Conservation (phyloP, 495 filamentous ascomycete genomes). For the Penicillium odoratum region DNA sequence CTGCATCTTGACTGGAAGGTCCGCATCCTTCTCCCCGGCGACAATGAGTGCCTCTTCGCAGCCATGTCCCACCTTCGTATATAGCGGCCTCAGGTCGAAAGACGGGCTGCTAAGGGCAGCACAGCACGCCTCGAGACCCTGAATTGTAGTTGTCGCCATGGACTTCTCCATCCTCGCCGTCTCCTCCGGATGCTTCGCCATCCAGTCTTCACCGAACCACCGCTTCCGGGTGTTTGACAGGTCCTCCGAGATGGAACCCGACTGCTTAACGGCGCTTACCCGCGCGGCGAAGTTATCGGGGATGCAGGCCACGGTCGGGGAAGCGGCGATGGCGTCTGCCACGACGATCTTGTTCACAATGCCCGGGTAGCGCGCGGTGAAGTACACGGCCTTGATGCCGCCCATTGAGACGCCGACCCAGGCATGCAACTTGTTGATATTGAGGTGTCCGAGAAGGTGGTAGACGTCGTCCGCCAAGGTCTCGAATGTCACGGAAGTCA, state of each 20-base stretch:
- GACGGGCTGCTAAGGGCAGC: slow-evolving; percentile 24
- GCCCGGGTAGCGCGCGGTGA: slow-evolving; percentile 25
- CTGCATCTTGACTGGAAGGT: slow-evolving; percentile 26
- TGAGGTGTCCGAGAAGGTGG: slow-evolving; percentile 21
- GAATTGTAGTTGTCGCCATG: slow-evolving; percentile 30
- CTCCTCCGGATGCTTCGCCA: slow-evolving; percentile 28
- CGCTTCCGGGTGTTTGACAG: slow-evolving; percentile 26
- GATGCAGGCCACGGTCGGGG: slow-evolving; percentile 21
- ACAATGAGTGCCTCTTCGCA: slow-evolving; percentile 27
- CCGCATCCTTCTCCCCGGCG: slow-evolving; percentile 32
- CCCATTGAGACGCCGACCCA: slow-evolving; percentile 39
- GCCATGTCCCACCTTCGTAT: slow-evolving; percentile 13
- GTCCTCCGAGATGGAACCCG: slow-evolving; percentile 19
- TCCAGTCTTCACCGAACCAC: slow-evolving; percentile 33
- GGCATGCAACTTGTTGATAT: slow-evolving; percentile 22
- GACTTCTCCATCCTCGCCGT: slow-evolving; percentile 20
- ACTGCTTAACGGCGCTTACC: slow-evolving; percentile 21
- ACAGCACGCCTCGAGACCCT: slow-evolving; percentile 34
- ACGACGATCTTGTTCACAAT: slow-evolving; percentile 24
- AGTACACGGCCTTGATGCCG: slow-evolving; percentile 29
- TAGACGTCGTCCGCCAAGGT: slow-evolving; percentile 31
- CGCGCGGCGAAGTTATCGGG: slow-evolving; percentile 25
- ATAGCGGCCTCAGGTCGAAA: slow-evolving; percentile 28
- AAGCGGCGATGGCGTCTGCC: slow-evolving; percentile 28
- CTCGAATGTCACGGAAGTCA: slow-evolving; percentile 25